phyloP scores from a whole-genome alignment of 2,329 filamentous ascomycete species.

The Ophiocordyceps camponoti-rufipedis region DNA sequence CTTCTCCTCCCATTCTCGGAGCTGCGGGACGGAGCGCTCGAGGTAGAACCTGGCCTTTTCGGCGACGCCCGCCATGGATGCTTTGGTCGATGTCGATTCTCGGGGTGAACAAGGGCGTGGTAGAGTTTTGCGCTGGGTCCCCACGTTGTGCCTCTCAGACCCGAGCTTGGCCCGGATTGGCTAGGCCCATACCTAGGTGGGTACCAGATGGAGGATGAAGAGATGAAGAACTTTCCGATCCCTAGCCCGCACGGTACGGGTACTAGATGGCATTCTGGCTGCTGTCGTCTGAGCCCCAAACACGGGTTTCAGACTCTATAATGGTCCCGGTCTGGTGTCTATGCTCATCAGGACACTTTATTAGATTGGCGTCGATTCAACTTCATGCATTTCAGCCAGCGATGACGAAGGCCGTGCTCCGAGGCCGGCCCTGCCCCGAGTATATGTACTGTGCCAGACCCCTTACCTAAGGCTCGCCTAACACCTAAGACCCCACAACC shows the following conservation, averaged over 20 bases:
- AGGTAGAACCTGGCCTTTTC: slow-evolving; percentile 94
- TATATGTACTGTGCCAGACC: no score
- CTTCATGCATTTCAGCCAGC: background rate
- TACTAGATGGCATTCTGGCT: no score
- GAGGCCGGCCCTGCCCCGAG: no score
- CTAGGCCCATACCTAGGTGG: no score
- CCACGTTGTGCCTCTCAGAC: background rate
- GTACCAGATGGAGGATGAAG: background rate
- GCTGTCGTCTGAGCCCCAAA: background rate
- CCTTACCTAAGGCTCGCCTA: no score
- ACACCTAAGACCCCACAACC: no score
- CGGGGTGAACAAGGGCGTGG: background rate
- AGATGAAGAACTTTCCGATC: no score
- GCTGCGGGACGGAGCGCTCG: slow-evolving; percentile 78
- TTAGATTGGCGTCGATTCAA: background rate
- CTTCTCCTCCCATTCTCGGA: slow-evolving; percentile 83
- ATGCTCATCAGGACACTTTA: background rate
- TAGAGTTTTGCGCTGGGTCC: background rate
- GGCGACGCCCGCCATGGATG: slow-evolving; percentile 60
- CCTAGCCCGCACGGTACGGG: no score
- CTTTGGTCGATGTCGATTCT: background rate
- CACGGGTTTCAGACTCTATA: background rate
- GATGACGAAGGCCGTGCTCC: no score
- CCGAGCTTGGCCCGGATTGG: background rate
- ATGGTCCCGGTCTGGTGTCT: background rate